Base-by-base conservation (phyloP, 176 grass and related monocot genomes). In the Juncus inflexus region DNA sequence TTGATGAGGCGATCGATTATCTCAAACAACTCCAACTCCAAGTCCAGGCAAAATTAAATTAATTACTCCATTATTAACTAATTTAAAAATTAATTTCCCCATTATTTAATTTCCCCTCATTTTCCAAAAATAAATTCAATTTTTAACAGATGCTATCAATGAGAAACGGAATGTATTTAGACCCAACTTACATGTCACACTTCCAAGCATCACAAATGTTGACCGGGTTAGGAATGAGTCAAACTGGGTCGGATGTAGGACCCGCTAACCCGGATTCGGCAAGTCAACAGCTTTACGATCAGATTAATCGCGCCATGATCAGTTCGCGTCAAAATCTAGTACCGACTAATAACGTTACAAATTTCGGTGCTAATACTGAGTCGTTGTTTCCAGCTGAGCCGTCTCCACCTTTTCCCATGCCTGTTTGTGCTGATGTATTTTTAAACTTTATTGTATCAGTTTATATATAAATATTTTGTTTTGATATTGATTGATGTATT, bases 1-100 rank as follows among this genome's bases (percentile, higher is more conserved):
- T 96, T 16, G 92, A 96, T 49, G 92, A 96, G 38, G 92, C 87
- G 37, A 96, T 96, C 3, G 92, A 96, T 51, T 96, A 96, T 73
- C 92, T 96, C 49, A 96, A 96, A 69, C 92, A 96, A 37, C 83
- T 96, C 39, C 92, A 96, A 83, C 79, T 96, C 51, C 92, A 96
- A 75, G 92, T 96, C 16, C 92, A 91, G 92, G 92, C 88, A 37
- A 81, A 75, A 59, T 63, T 7, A 51, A 75, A 41, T 28, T 28
- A 28, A 28, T 28, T 28, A 28, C 19, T 28, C 19, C 36, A 38
- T 60, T 15, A 40, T 60, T 13, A 52, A 40, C 14, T 40, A 62
- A 65, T 64, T 8, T 75, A 14, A 39, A 63, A 53, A 39, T 15
- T 62, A 40, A n/a, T 38, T 42, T 19, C 49, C 43, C 39, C 16